Evolutionary conservation across 2,329 filamentous ascomycete species (phyloP), one percentile per base, ranked within the genome.

Genomic region (Anisogramma anomala): DNA sequence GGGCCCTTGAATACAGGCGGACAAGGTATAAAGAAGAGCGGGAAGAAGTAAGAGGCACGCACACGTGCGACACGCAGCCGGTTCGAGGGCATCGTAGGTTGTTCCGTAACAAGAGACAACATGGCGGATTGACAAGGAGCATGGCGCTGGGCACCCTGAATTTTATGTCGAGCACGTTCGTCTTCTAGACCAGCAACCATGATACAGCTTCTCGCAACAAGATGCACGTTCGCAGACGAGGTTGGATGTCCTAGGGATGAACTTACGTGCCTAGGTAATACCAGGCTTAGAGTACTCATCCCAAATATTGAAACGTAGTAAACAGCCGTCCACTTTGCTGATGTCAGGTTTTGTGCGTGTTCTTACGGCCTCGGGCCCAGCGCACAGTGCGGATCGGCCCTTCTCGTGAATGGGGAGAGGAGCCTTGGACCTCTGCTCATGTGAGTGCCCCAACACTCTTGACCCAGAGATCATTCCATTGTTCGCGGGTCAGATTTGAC

Each of bases 11-110:
- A 87, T 67, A 82, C 78, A 23, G 87, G 86, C 25, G 64, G 72
- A 36, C 85, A 93, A 66, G 87, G 86, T 48, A 94, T 96, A 71
- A 95, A 95, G 80, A 95, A 94, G 77, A 91, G 84, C 48, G 88
- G 87, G 64, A 94, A 95, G 83, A 94, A 95, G 80, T 94, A 73
- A 66, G 54, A 33, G 39, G 36, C 20, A 33, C 9, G 10, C 3
- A 8, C 11, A 33, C 19, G 26, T n/a, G n/a, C n/a, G n/a, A n/a
- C n/a, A n/a, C n/a, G n/a, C n/a, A n/a, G n/a, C n/a, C n/a, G n/a
- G n/a, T n/a, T n/a, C n/a, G n/a, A n/a, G n/a, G n/a, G n/a, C n/a
- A n/a, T n/a, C n/a, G n/a, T n/a, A n/a, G n/a, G n/a, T n/a, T n/a
- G n/a, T n/a, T n/a, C n/a, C n/a, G n/a, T 14, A 23, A 43, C 19